Evolutionary conservation across 768 basidiomycete species (phyloP), one percentile per base, ranked within the genome.

Genomic region (Coprinopsis sp.): DNA sequence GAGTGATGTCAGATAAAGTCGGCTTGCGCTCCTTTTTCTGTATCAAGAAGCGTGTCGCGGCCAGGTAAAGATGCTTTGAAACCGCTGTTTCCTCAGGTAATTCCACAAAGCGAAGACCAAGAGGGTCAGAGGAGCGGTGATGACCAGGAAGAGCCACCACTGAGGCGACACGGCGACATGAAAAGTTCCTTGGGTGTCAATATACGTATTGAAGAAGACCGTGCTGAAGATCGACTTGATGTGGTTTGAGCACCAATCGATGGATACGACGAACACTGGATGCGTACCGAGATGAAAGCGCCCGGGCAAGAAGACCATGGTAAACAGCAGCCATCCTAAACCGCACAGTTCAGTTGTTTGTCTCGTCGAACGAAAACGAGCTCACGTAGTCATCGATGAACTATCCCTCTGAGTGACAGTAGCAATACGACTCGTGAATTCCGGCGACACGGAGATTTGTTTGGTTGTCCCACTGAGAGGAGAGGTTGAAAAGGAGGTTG

Each of bases 281-380:
- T 18, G 47, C 53, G 27, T 39, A 58, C 59, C 3, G 54, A 60
- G 6, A 61, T 54, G 41, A 61, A 61, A 8, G 59, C 55, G 28
- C 12, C 57, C 58, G 14, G 59, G 59, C n/a, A 61, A 51, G 44
- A 61, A 61, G 19, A 61, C 48, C 59, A 61, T 61, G 2, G 57
- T 58, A 14, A 61, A n/a, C 56, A n/a, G 56, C 54, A 19, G 59
- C 55, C 51, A 61, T 61, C n/a, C 59, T 60, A 18, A 23, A 14
- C 13, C 12, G 5, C 2, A 23, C 11, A 37, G 2, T 6, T 16
- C 25, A 10, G 33, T 37, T 11, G 5, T 22, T 16, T 6, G 6
- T 23, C 30, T 4, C 6, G 28, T n/a, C 13, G 24, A 24, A 5
- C 19, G 38, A 16, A 44, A 12, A 27, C 25, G 18, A 6, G 38